Base-by-base conservation (phyloP, 768 basidiomycete genomes). In the Collybia sp. region DNA sequence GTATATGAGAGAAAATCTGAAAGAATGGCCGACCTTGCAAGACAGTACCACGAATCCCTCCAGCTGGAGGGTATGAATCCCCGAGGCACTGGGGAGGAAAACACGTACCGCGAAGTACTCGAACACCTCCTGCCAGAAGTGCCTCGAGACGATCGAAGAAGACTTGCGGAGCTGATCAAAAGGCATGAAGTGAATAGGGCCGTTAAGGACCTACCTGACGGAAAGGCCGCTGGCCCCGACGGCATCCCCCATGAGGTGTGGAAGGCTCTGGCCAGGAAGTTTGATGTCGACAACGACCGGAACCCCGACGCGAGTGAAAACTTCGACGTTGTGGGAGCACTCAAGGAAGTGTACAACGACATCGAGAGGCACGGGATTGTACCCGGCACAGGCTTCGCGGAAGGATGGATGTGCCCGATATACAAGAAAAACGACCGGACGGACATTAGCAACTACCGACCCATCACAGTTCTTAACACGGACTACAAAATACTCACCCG, bases 331-430 rank as follows among this genome's bases (percentile, higher is more conserved):
- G 36, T 44, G 9, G 19, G 35, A 12, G 1, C 36, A 0, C 48
- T 65, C 0, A 45, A 40, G 6, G 17, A 1, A 19, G 51, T 59
- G 0, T 62, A 45, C 44, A 58, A 60, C 12, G 55, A 70, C 30
- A 69, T 72, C 0, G 45, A 62, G 45, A 0, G 3, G 1, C 1
- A 64, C 32, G 66, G 69, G 0, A 2, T 63, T 0, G 32, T 10
- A 0, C 1, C 15, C 0, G 2, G 9, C 0, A 48, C 56, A 0
- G 1, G 17, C 0, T 76, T 69, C 42, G 18, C 60, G 0, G 38
- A 57, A 6, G 72, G 71, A 0, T 65, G 62, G 65, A 62, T 69
- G 58, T 66, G 67, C 57, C 70, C 65, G 0, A 19, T 75, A 0
- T 75, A 67, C 45, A 75, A 75, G 31, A 74, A 75, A 36, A 63